Base-by-base conservation (phyloP, 257 asterid genomes). In the Ilex asprella region DNA sequence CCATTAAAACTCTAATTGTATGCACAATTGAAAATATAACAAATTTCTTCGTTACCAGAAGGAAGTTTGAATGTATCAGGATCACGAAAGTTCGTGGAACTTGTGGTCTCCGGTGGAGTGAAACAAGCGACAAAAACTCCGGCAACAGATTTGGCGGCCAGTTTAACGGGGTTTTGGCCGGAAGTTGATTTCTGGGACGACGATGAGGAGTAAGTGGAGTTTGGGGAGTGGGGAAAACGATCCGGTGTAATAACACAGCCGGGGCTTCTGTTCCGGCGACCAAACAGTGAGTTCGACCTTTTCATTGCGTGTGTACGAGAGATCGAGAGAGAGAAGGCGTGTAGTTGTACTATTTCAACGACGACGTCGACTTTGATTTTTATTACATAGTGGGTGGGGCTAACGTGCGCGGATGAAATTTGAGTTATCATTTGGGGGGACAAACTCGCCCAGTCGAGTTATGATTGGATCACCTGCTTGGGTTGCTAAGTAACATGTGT, bases 81-180 rank as follows among this genome's bases (percentile, higher is more conserved):
- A 67, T 75, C 80, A 56, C 59, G 76, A 43, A 56, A 72, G 62
- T 66, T 67, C 64, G 51, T 67, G 0, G 84, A 77, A 62, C 46
- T 60, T 11, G 67, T 67, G 13, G 81, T 75, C 13, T 80, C 85
- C 0, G 97, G 93, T 0, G 95, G 89, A n/a, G 88, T 65, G 65
- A 91, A 85, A 55, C 97, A 91, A 15, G 81, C 61, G 8, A 73
- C 60, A 59, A 91, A 78, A 61, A 78, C 87, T 39, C 74, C 88
- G 16, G 81, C 77, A 65, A 91, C 47, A 14, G 84, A 74, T 56
- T 82, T 81, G 47, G 79, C 86, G 52, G 79, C 85, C 76, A 53
- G 49, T 68, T 56, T 68, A 69, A 74, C 73, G 32, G 73, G 62
- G 43, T 70, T 76, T 46, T 32, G 55, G 32, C 79, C 47, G 61